Base-by-base conservation (phyloP, 805 yeast genomes). In the Pichia californica region DNA sequence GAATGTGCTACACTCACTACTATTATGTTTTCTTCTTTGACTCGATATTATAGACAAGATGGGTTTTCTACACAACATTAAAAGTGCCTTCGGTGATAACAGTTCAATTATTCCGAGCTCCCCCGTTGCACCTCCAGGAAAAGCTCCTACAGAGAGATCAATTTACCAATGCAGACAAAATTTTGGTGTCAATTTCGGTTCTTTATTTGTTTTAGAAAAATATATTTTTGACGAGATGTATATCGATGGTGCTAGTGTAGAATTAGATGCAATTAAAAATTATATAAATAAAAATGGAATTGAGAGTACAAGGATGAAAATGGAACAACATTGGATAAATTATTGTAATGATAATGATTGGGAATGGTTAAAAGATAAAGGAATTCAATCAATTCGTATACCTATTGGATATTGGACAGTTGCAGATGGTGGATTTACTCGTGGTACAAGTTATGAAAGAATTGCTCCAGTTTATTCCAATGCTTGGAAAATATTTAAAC, bases 361-460 rank as follows among this genome's bases (percentile, higher is more conserved):
- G 95, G 55, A 73, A 18, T 88, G 88, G 85, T 62, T 91, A 25
- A 61, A 67, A 36, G 65, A 70, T 18, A 72, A 70, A 41, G 85
- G 87, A 7, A 85, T 85, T n/a, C 87, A 86, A 20, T 76, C 88
- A 2, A 71, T 91, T 5, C 73, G 99, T 54, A 71, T 91, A 1
- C 98, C 99, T 7, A 64, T 91, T 50, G 98, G 98, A 0, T 91
- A 85, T 62, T 91, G 96, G 96, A 80, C 76, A 45, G 76, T 88
- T n/a, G 73, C 67, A 40, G 80, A 82, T 18, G 87, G 89, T 1
- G 51, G 53, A 15, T 83, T 69, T 57, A 64, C 78, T 33, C 61
- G 63, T 18, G 76, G 73, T 4, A 82, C 95, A 3, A 80, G 81
- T 16, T 91, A 85, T 56, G 78, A 64, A 14, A 57, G 69, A 28